phyloP scores from a whole-genome alignment of 768 basidiomycete species.

The Sporobolomyces pararoseus region DNA sequence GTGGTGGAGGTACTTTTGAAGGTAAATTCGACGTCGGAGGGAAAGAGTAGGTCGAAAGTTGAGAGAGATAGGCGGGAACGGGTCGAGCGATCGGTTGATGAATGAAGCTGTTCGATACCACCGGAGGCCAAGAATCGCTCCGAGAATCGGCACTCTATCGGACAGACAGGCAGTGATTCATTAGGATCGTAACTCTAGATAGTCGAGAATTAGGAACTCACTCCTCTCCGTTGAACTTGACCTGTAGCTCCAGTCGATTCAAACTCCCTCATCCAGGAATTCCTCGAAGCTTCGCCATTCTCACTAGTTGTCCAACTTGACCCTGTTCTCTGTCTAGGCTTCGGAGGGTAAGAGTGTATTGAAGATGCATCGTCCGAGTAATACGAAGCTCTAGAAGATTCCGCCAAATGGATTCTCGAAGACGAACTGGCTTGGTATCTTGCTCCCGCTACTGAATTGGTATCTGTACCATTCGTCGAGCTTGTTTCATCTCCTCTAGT shows the following conservation, averaged over 20 bases:
- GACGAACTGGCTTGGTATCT: neutral
- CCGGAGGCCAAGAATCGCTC: slow-evolving; percentile 5
- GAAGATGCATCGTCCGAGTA: slow-evolving; percentile 28
- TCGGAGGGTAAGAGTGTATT: slow-evolving; percentile 36
- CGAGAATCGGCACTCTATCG: slow-evolving; percentile 19
- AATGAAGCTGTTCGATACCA: slow-evolving; percentile 14
- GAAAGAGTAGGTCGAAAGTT: slow-evolving; percentile 23
- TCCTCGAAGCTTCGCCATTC: neutral
- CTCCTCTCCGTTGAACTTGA: slow-evolving; percentile 15
- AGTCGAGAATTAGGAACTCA: neutral
- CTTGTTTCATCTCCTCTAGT: slow-evolving; percentile 2
- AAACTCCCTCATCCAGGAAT: slow-evolving; percentile 17
- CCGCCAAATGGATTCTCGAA: slow-evolving; percentile 7
- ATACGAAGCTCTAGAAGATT: slow-evolving; percentile 8
- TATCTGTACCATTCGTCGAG: neutral
- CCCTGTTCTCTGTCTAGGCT: slow-evolving; percentile 17
- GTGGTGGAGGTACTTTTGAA: neutral
- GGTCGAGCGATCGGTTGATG: slow-evolving; percentile 22
- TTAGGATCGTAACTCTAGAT: no score
- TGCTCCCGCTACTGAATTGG: neutral
- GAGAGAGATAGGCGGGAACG: slow-evolving; percentile 4
- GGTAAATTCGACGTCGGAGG: neutral
- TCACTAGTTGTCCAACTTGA: slow-evolving; percentile 7
- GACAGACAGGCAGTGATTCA: neutral
- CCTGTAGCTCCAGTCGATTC: slow-evolving; percentile 23